Evolutionary conservation across 257 asterid species (phyloP), one percentile per base, ranked within the genome.

Genomic region (Plantago elongata): DNA sequence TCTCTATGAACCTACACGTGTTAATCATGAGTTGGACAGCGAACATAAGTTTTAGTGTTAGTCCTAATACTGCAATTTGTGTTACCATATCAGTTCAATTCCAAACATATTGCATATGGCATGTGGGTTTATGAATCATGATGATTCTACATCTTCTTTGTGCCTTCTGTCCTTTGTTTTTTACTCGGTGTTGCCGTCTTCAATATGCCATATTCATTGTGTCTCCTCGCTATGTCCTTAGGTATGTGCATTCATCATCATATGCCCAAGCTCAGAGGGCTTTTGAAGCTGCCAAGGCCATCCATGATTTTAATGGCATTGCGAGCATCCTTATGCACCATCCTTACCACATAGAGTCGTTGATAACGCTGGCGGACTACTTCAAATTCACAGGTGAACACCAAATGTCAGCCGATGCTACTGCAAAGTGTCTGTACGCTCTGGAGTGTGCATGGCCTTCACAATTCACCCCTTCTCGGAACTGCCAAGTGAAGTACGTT

Each of bases 361-460:
- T 92, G 69, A 75, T 82, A 63, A 77, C 92, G 7, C 70, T 88
- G 78, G 95, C 98, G 0, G 95, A 88, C 71, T 92, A 92, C 69
- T 86, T 88, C 75, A 84, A 84, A 78, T 86, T 91, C 80, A 72
- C 85, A 63, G 98, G 98, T 29, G 98, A 92, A 71, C 95, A 79
- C 61, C 95, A 92, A 77, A 88, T 82, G 95, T 83, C 98, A 10
- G 86, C 93, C 22, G 95, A 92, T 75, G 81, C 93, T 45, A 81
- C 69, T 54, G 86, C 90, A 12, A 89, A 87, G 77, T 84, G 93
- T 78, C 80, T 92, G 68, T 88, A 84, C 14, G 93, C 90, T 37
- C 72, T 89, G 80, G 98, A 92, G 81, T 86, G 95, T 64, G 98
- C 98, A 13, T 88, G 93, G 97, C 95, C 88, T 74, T 89, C 95